These are phyloP conservation scores for Claviceps digitariae DNA, from an alignment of 2,329 filamentous ascomycete species.

Conservation along the genomic window DNA sequence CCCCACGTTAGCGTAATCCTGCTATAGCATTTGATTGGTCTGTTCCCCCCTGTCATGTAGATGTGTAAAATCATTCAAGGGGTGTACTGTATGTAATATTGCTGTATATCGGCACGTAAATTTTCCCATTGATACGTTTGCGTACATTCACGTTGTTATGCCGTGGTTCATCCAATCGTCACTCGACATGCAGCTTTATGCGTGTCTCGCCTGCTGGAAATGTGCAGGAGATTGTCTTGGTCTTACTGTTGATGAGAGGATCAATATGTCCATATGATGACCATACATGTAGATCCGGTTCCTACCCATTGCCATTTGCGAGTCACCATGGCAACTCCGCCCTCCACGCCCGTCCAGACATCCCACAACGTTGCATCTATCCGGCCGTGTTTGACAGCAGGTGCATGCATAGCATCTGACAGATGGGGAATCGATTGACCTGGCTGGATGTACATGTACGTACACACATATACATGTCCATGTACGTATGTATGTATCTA, in stretches of 20 bases:
- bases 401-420: background rate
- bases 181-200: background rate
- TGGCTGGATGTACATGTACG: background rate
- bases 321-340: background rate
- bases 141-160: background rate
- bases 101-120: too few relatives aligned
- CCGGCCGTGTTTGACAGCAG: too few relatives aligned
- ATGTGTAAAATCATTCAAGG: too few relatives aligned
- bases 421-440: background rate
- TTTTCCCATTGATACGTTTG: background rate
- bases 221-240: background rate
- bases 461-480: background rate
- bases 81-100: too few relatives aligned
- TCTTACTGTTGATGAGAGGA: background rate
- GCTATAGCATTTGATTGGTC: too few relatives aligned
- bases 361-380: background rate
- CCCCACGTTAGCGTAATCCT: too few relatives aligned
- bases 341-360: background rate
- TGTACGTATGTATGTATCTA: too few relatives aligned
- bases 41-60: too few relatives aligned
- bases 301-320: background rate
- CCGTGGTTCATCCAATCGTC: background rate
- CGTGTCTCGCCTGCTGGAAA: background rate
- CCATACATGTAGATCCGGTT: background rate
- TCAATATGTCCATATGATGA: background rate